Base-by-base conservation (phyloP, 768 basidiomycete species). In the Collybiopsis confluens region DNA sequence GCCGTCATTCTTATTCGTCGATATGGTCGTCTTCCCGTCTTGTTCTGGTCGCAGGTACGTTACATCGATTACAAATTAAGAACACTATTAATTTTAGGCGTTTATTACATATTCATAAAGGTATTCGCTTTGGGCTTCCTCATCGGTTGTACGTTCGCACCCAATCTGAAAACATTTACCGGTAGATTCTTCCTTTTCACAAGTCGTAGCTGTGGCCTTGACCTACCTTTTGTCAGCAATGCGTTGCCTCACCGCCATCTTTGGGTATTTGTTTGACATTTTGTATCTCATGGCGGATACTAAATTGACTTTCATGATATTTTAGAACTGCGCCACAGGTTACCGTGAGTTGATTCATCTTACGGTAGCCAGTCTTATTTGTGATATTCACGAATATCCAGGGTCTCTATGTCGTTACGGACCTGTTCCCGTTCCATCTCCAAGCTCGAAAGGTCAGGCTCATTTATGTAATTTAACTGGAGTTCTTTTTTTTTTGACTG, bases 1-100 rank as follows among this genome's bases (percentile, higher is more conserved):
- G 77, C 78, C n/a, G 82, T 85, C 5, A 81, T 86, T 70, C 64
- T 85, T 28, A 81, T 86, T 64, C 73, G 84, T 30, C 77, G 82
- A 16, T 76, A 68, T 51, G 86, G 86, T 6, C 79, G 86, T 41
- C 73, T 89, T 1, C 84, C 85, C 0, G 70, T 87, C 11, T 65
- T 89, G 33, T 87, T 86, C 68, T 89, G 86, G 86, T 82, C 83
- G 0, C 85, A 87, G 68, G 80, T 80, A 52, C 21, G 70, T 56
- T 28, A 33, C 37, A 35, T 36, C n/a, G 2, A 20, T 26, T 53
- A 18, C 16, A 42, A 27, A n/a, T 36, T 38, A n/a, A n/a, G n/a
- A n/a, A n/a, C n/a, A n/a, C 2, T 15, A 18, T n/a, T 27, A 9
- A 27, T 27, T 23, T 45, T 16, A 11, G 26, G 23, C 13, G 2